Evolutionary conservation across 495 filamentous ascomycete species (phyloP).

Genomic region (Copromyces sp.): DNA sequence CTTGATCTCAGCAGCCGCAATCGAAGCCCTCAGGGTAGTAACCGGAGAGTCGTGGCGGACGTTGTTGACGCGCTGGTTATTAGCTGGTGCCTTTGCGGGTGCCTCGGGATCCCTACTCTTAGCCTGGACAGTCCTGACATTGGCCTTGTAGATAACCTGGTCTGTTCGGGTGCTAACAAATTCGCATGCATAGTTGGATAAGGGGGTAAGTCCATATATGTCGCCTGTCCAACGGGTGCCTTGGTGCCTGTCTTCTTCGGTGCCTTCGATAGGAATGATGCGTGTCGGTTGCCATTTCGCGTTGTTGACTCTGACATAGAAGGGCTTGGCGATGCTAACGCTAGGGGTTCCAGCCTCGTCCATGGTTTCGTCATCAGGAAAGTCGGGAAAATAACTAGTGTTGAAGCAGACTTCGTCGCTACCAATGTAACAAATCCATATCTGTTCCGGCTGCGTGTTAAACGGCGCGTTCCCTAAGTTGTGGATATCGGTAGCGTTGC

Average conservation of each 20-base stretch:
- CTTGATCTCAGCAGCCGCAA: constrained; percentile 67
- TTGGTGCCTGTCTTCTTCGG: constrained; percentile 35
- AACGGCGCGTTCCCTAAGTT: constrained; percentile 75
- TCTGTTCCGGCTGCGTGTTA: constrained; percentile 56
- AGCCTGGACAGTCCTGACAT: constrained; percentile 67
- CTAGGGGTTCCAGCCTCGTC: constrained; percentile 23
- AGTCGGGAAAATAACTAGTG: constrained; percentile 53
- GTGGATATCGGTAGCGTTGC: constrained; percentile 65
- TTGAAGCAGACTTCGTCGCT: constrained; percentile 75
- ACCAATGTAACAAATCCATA: constrained; percentile 82
- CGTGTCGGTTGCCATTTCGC: constrained; percentile 78
- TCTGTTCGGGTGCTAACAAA: constrained; percentile 68
- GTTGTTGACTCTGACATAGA: constrained; percentile 82
- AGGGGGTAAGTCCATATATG: constrained; percentile 78
- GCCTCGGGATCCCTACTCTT: constrained; percentile 53
- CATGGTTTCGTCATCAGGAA: constrained; percentile 7
- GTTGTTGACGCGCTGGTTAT: constrained; percentile 44
- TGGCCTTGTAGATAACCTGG: constrained; percentile 63
- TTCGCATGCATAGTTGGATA: constrained; percentile 76
- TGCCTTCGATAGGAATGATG: constrained; percentile 50
- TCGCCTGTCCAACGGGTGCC: constrained; percentile 62
- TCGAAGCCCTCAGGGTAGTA: constrained; percentile 81
- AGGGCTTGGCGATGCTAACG: constrained; percentile 59
- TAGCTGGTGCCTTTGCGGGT: constrained; percentile 26
- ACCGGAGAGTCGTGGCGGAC: constrained; percentile 71